Conservation (phyloP, 768 basidiomycete species). For the Rossbeevera mucosa region DNA sequence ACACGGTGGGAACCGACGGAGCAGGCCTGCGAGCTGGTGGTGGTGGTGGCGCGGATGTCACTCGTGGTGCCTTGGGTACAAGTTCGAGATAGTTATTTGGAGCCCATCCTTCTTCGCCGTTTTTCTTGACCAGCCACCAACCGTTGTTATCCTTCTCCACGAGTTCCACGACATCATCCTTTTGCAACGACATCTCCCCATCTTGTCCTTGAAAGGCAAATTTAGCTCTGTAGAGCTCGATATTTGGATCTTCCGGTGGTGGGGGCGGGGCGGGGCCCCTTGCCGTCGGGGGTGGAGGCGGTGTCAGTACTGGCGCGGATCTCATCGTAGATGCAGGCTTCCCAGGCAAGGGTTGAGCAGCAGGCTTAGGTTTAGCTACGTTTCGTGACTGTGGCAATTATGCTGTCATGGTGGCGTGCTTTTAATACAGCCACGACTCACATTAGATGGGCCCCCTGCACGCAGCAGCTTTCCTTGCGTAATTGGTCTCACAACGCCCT, state of each 20-base stretch:
- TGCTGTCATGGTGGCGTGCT: not conserved
- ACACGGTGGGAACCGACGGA: conserved; percentile 38
- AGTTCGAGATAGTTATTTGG: conserved; percentile 91
- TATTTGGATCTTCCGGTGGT: conserved; percentile 56
- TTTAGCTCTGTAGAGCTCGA: conserved; percentile 78
- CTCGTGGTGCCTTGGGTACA: conserved; percentile 60
- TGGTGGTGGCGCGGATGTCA: conserved; percentile 64
- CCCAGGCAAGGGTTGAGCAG: conserved; percentile 56
- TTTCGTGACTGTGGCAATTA: conserved; percentile 41
- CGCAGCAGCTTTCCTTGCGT: conserved; percentile 78
- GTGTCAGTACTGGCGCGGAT: conserved; percentile 21
- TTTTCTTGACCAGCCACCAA: conserved; percentile 96
- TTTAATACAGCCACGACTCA: conserved; percentile 23
- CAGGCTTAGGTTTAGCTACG: conserved; percentile 36
- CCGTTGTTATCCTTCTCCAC: conserved; percentile 92
- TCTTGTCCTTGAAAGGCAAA: conserved; percentile 92
- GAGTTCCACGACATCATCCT: conserved; percentile 90
- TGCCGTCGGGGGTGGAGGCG: conserved; percentile 40
- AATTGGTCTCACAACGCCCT: conserved; percentile 80
- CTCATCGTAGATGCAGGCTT: conserved; percentile 36
- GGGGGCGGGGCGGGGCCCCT: conserved; percentile 47
- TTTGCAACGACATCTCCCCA: conserved; percentile 84
- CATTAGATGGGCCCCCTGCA: conserved; percentile 69
- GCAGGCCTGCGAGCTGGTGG: conserved; percentile 52
- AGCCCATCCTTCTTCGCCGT: conserved; percentile 85